These are phyloP conservation scores for Chrysanthemum lavandulifolium DNA, from an alignment of 129 eudicot genomes.

Conservation along the genomic window DNA sequence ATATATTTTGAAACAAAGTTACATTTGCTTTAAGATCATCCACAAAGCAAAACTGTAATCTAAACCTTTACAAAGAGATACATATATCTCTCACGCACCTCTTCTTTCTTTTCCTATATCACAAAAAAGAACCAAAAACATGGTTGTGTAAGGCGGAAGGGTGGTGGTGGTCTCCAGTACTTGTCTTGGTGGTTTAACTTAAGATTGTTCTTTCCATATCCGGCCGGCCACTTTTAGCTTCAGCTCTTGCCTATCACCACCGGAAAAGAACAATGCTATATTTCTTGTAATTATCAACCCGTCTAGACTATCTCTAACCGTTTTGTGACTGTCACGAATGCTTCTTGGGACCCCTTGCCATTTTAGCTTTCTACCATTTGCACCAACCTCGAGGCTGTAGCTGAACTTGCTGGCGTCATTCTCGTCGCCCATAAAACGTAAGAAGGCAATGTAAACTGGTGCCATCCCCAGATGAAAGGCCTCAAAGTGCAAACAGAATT, in stretches of 20 bases:
- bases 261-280: conserved; percentile 63
- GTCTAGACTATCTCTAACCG: conserved; percentile 59
- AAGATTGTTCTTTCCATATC: conserved; percentile 58
- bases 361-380: conserved; percentile 47
- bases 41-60: conserved; percentile 32
- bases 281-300: conserved; percentile 57
- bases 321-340: conserved; percentile 62
- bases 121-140: conserved; percentile 18
- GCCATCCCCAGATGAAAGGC: conserved; percentile 61
- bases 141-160: conserved; percentile 3
- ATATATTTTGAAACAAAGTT: conserved; percentile 30
- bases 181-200: not conserved
- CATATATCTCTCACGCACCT: conserved; percentile 22
- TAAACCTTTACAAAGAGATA: conserved; percentile 33
- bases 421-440: conserved; percentile 72
- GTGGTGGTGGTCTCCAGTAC: not conserved
- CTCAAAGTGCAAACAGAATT: conserved; percentile 75
- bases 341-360: conserved; percentile 79
- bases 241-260: conserved; percentile 65
- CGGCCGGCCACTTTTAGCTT: conserved; percentile 69
- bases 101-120: conserved; percentile 34
- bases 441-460: conserved; percentile 69
- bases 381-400: conserved; percentile 61
- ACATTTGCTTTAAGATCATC: conserved; percentile 18
- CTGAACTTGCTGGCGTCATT: conserved; percentile 60